Percentiles rank a stretch among this genome's conserved stretches.
Evolutionary conservation across 192 early-diverging fungal species (phyloP).

Genomic region (Lobulomyces angularis): DNA sequence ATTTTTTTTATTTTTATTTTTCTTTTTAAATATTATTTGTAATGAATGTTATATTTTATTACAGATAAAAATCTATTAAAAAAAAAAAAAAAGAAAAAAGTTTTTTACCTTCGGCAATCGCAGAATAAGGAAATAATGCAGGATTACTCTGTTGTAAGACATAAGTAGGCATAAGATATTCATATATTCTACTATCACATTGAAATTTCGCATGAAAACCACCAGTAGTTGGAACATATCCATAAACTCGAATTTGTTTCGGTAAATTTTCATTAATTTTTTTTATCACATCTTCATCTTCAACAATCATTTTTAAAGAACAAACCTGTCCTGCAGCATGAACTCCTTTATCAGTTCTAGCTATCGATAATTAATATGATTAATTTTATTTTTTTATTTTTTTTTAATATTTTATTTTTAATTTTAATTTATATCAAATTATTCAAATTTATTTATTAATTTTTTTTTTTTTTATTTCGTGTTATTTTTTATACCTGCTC

Average conservation of each 20-base stretch:
- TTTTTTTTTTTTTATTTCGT: no score
- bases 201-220: conserved; percentile 84
- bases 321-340: conserved; percentile 94
- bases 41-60: no score
- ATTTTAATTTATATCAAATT: no score
- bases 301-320: conserved; percentile 79
- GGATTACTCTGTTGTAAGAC: conserved; percentile 42
- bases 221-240: conserved; percentile 50
- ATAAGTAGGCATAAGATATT: conserved; percentile 91
- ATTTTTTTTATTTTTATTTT: no score
- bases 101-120: conserved; percentile 12
- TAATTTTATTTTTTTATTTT: no score
- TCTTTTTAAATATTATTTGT: no score
- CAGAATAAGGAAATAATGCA: conserved; percentile 21
- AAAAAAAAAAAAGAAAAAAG: no score
- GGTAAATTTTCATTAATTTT: conserved; percentile 77
- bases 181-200: conserved; percentile 91
- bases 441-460: no score
- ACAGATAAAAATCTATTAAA: no score
- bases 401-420: no score
- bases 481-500: no score
- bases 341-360: conserved; percentile 97
- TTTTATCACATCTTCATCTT: conserved; percentile 55
- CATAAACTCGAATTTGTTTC: conserved; percentile 81
- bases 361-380: no score